Percentiles rank a stretch among this genome's conserved stretches.
Evolutionary conservation across 2,329 filamentous ascomycete genomes (phyloP).

Genomic region (Hawksworthiomyces lignivorus): DNA sequence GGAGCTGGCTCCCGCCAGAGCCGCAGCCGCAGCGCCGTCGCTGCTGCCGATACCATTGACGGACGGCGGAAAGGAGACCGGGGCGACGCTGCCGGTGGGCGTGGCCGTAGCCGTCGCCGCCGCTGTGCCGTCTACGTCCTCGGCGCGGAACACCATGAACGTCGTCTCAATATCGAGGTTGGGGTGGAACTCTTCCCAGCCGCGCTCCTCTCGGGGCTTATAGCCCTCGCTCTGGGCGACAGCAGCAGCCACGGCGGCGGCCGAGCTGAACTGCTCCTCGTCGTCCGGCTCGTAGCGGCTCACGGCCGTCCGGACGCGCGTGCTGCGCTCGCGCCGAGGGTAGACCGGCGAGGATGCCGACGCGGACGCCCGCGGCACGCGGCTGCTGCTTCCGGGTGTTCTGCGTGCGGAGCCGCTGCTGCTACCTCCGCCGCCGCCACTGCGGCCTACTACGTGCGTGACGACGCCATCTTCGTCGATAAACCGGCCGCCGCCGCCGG

Average conservation of each 20-base stretch:
- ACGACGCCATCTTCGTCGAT: constrained; percentile 59
- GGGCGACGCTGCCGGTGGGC: no score
- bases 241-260: constrained; percentile 79
- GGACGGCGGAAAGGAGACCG: no score
- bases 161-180: constrained; percentile 82
- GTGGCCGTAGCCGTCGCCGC: constrained; percentile 27
- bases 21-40: constrained; percentile 5
- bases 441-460: constrained; percentile 10
- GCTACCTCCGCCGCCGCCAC: constrained; percentile 22
- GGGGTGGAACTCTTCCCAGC: constrained; percentile 96
- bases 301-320: constrained; percentile 47
- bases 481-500: constrained; percentile 78
- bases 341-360: constrained; percentile 38
- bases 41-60: no score
- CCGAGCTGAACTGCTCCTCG: constrained; percentile 71
- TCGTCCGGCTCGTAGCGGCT: constrained; percentile 40
- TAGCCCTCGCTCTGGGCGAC: constrained; percentile 92
- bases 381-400: constrained; percentile 32
- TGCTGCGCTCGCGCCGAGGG: constrained; percentile 49
- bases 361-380: constrained; percentile 37
- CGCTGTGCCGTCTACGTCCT: constrained; percentile 73
- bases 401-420: constrained; percentile 44
- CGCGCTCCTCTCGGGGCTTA: constrained; percentile 91
- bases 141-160: constrained; percentile 70
- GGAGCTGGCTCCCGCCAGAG: neutral